Evolutionary conservation across 2,329 filamentous ascomycete genomes (phyloP), one percentile per base, ranked within the genome.

Genomic region (Exophiala xenobiotica): DNA sequence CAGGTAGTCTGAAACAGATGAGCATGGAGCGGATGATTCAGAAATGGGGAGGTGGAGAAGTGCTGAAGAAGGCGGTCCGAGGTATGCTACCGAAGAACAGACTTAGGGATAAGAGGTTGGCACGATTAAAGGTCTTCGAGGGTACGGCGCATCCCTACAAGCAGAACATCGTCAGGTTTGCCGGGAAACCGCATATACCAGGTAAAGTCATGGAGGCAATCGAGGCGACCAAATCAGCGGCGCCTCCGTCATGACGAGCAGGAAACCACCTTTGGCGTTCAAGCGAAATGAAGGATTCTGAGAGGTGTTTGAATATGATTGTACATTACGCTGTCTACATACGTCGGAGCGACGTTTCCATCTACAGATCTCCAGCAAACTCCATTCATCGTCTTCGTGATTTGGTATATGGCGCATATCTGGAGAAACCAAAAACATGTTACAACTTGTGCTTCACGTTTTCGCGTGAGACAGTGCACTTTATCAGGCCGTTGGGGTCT

Each of bases 81-180:
- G 95, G 95, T 42, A 99, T 99, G 93, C 73, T 99, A 71, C 93
- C 93, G 47, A 99, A 99, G 81, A 99, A 99, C 74, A 77, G 91
- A 65, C 74, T 99, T 66, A 78, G 92, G 64, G 90, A 96, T 69
- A 88, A 90, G 76, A 76, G 95, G 59, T 74, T 99, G 74, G 89
- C 85, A 29, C 79, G 93, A 62, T 74, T 99, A 68, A 99, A 97
- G 81, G 91, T 88, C 4, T 99, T 96, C 70, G 95, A 99, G 74
- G 90, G 92, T n/a, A 78, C 82, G 31, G 83, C 83, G 19, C 91
- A 99, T 75, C 95, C 93, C 31, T 97, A 96, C 70, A 88, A 88
- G 79, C 72, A 85, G 70, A 99, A 99, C 67, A 73, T 97, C 56
- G 72, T 96, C 44, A 82, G 81, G 67, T 86, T 92, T 61, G 79